Percentiles rank a stretch among this genome's conserved stretches.
Conservation (phyloP, 768 basidiomycete genomes). For the Rhodosporidiobolus sp. region DNA sequence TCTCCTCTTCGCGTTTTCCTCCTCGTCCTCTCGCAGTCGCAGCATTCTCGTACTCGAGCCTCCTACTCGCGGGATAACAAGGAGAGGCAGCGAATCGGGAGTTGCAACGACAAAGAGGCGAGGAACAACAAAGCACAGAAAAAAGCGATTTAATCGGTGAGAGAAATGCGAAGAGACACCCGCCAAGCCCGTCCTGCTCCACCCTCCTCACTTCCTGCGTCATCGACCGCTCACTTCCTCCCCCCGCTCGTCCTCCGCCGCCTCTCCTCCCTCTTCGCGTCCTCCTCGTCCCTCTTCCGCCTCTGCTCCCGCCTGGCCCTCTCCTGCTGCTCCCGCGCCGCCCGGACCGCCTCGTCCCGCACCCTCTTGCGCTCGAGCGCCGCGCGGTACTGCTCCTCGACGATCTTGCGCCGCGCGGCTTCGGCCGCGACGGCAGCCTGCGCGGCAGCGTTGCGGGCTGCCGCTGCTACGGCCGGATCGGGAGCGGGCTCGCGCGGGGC, state of each 20-base stretch:
- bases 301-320: neutral
- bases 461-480: too few species aligned
- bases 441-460: neutral
- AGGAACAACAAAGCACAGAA: neutral
- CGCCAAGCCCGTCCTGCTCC: neutral
- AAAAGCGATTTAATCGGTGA: neutral
- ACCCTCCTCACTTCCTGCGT: neutral
- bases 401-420: too few species aligned
- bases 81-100: too few species aligned
- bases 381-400: neutral
- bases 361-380: too few species aligned
- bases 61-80: too few species aligned
- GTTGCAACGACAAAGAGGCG: neutral
- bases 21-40: too few species aligned
- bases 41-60: too few species aligned
- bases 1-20: neutral
- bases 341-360: neutral
- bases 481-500: neutral
- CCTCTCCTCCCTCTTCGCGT: neutral
- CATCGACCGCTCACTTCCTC: neutral
- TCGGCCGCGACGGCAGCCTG: neutral
- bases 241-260: neutral
- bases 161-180: neutral
- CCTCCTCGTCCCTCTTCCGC: neutral
- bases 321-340: neutral